Percentiles rank a stretch among this genome's conserved stretches.
Conservation (phyloP, 176 grass and related monocot genomes). For the Lolium multiflorum region DNA sequence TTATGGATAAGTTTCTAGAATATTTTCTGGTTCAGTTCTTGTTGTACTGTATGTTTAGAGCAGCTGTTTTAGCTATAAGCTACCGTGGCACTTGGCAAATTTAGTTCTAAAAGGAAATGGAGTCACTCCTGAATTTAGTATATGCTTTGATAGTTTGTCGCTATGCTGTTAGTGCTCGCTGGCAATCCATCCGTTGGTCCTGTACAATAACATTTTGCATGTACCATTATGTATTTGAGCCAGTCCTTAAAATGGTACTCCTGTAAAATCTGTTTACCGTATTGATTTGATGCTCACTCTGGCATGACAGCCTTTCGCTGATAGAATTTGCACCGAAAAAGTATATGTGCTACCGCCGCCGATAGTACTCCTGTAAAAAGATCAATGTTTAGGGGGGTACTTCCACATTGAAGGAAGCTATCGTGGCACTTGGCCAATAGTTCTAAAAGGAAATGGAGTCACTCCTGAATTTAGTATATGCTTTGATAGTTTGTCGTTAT, state of each 20-base stretch:
- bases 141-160: not conserved
- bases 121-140: not conserved
- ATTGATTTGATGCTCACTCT: not conserved
- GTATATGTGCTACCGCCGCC: too few relatives aligned
- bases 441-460: not conserved
- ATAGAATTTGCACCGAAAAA: too few relatives aligned
- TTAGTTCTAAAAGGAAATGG: conserved; percentile 13
- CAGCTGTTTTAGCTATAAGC: not conserved
- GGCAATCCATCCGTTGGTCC: not conserved
- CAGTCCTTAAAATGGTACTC: not conserved
- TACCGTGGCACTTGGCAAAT: not conserved
- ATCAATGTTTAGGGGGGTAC: too few relatives aligned
- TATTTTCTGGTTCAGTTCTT: not conserved
- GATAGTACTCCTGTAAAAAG: too few relatives aligned
- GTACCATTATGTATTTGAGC: not conserved
- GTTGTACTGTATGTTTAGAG: not conserved
- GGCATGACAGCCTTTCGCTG: too few relatives aligned
- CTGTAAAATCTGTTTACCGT: conserved; percentile 2
- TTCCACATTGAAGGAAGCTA: too few relatives aligned
- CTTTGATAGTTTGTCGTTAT: not conserved
- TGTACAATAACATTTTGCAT: not conserved
- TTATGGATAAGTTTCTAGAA: too few relatives aligned
- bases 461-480: not conserved
- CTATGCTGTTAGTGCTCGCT: not conserved
- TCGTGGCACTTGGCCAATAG: too few relatives aligned